Evolutionary conservation across 768 basidiomycete species (phyloP), one percentile per base, ranked within the genome.

Genomic region (Russula earlei): DNA sequence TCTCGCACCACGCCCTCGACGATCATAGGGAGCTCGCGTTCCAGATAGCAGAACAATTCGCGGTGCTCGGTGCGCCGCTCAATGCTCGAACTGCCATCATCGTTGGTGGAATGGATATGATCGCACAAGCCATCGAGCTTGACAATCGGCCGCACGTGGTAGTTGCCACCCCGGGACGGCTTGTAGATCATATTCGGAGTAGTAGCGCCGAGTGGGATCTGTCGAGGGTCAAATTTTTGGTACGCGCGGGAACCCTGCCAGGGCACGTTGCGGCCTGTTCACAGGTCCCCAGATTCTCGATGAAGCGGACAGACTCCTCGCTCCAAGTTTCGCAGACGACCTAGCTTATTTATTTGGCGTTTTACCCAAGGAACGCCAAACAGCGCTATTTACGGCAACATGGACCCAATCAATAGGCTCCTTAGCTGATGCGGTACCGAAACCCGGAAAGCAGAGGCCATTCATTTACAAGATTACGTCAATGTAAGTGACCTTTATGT

Each of bases 71-170:
- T 24, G 75, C 80, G 17, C 75, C 91, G 11, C 71, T 96, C 56
- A 91, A 85, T 65, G 70, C 91, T 46, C 83, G 83, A 29, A 95
- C 92, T 9, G 80, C 87, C 10, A 92, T 97, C 8, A 74, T 97
- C 31, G 93, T 98, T 2, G 96, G 96, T 17, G 96, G 96, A 5
- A 95, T 99, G 91, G 96, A 99, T 64, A 95, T 95, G 85, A 91
- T 96, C 76, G 68, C 82, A 1, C 96, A 99, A 67, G 91, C 95
- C 0, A 74, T 90, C 17, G 92, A 94, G 64, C 80, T 99, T 14
- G 76, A 78, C 2, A 81, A 83, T 60, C 80, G 87, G 40, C 96
- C 96, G 0, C 96, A 98, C 67, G 78, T 99, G 36, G 84, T 98
- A 22, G 83, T 99, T 44, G 96, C 94, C 8, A 99, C 96, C 0